Percentiles rank a stretch among this genome's conserved stretches.
phyloP scores from a whole-genome alignment of 176 grass and related monocot species.

The Eleusine coracana region DNA sequence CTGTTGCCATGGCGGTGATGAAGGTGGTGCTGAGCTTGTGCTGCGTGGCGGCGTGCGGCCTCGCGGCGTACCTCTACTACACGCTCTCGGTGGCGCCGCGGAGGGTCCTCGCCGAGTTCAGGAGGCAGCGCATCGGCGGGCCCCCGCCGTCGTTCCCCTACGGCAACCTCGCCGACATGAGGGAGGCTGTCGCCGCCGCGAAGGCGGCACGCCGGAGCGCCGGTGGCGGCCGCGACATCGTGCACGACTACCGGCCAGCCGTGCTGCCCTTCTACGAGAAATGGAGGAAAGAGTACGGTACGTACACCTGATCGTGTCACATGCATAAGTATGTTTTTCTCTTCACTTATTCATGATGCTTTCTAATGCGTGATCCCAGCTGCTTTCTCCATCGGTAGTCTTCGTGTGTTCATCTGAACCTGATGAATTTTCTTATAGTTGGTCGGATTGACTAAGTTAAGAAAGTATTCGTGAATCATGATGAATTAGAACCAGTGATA shows the following conservation, averaged over 20 bases:
- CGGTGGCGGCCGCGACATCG: constrained; percentile 26
- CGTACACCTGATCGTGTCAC: constrained; percentile 24
- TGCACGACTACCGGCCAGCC: constrained; percentile 77
- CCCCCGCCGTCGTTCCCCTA: constrained; percentile 74
- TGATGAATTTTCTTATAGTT: neutral
- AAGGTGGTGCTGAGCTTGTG: constrained; percentile 54
- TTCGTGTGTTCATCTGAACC: neutral
- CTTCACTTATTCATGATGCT: too few relatives aligned
- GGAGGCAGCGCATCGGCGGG: constrained; percentile 68
- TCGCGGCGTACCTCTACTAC: constrained; percentile 75
- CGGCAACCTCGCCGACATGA: constrained; percentile 84
- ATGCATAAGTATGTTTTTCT: neutral
- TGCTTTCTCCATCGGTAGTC: neutral
- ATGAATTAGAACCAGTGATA: neutral
- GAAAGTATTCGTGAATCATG: neutral
- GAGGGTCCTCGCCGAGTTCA: constrained; percentile 59
- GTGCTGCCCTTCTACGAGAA: constrained; percentile 89
- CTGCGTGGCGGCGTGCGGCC: constrained; percentile 57
- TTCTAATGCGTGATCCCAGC: neutral
- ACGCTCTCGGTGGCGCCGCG: constrained; percentile 62
- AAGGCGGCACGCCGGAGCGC: constrained; percentile 14
- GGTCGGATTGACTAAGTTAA: neutral
- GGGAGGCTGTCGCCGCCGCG: constrained; percentile 41
- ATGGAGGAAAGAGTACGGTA: constrained; percentile 89
- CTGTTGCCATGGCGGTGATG: constrained; percentile 32